Percentiles rank a stretch among this genome's conserved stretches.
Conservation (phyloP, 2,329 filamentous ascomycete species). For the Amesomyces nigricolor region DNA sequence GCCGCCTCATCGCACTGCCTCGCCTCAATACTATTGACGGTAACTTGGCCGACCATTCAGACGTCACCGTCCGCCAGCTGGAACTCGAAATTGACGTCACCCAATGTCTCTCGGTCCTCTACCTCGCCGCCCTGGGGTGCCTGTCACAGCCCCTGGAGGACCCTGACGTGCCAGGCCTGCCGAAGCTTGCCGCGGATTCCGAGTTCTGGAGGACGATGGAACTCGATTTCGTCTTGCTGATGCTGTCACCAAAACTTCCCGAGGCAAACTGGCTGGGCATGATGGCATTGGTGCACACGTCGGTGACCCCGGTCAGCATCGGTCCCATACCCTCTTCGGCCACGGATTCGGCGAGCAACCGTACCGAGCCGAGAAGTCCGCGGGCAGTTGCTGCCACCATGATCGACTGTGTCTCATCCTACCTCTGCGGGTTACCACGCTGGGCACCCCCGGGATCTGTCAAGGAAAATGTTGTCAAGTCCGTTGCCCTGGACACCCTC, state of each 20-base stretch:
- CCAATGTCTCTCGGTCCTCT: conserved; percentile 60
- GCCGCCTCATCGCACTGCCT: conserved; percentile 53
- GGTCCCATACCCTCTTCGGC: conserved; percentile 54
- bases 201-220: conserved; percentile 65
- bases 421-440: conserved; percentile 53
- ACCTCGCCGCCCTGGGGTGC: conserved; percentile 57
- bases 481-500: conserved; percentile 48
- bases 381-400: conserved; percentile 37
- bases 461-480: conserved; percentile 38
- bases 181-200: conserved; percentile 29
- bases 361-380: conserved; percentile 11
- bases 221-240: conserved; percentile 59
- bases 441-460: conserved; percentile 30
- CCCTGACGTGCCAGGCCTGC: conserved; percentile 16
- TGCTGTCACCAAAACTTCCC: conserved; percentile 62
- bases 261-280: conserved; percentile 57
- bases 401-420: conserved; percentile 58
- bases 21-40: conserved; percentile 47
- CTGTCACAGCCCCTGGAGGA: conserved; percentile 34
- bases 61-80: conserved; percentile 40
- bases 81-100: conserved; percentile 55
- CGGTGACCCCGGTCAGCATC: conserved; percentile 56
- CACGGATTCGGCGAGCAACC: conserved; percentile 27
- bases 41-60: conserved; percentile 40
- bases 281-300: conserved; percentile 61